Evolutionary conservation across 768 basidiomycete genomes (phyloP).

Genomic region (Pleurotus cornucopiae): DNA sequence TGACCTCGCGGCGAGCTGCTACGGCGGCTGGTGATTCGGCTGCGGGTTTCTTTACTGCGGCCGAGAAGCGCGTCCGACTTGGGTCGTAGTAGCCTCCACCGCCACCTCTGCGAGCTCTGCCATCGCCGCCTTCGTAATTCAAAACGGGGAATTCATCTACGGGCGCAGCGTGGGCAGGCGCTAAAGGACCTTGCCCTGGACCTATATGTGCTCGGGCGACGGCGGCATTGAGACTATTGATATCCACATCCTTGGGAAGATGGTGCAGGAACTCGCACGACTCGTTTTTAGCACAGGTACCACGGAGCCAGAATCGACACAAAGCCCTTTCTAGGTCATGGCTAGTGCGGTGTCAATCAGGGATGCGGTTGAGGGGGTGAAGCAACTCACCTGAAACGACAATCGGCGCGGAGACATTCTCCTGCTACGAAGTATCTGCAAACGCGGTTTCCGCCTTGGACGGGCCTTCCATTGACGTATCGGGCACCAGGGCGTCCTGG

Average conservation of each 20-base stretch:
- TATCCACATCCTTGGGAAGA: slow-evolving; percentile 81
- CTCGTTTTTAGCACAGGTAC: slow-evolving; percentile 95
- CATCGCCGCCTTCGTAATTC: slow-evolving; percentile 36
- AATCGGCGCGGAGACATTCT: slow-evolving; percentile 93
- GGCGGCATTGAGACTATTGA: slow-evolving; percentile 61
- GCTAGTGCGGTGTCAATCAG: slow-evolving; percentile 34
- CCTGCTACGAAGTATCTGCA: slow-evolving; percentile 97
- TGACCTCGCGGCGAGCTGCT: slow-evolving; percentile 50
- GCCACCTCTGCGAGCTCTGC: slow-evolving; percentile 38
- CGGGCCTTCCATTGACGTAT: slow-evolving; percentile 54
- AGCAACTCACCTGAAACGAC: slow-evolving; percentile 83
- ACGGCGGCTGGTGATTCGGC: slow-evolving; percentile 26
- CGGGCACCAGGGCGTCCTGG: slow-evolving; percentile 28
- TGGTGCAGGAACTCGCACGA: slow-evolving; percentile 96
- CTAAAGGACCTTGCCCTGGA: slow-evolving; percentile 38
- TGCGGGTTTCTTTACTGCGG: slow-evolving; percentile 78
- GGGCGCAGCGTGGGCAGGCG: slow-evolving; percentile 33
- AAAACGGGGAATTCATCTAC: slow-evolving; percentile 76
- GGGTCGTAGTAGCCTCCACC: slow-evolving; percentile 66
- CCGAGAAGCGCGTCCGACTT: slow-evolving; percentile 82
- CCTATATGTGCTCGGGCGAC: slow-evolving; percentile 65
- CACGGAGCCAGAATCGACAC: slow-evolving; percentile 96
- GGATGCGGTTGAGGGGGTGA: not conserved
- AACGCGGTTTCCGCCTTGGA: slow-evolving; percentile 67
- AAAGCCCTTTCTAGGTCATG: slow-evolving; percentile 93